Base-by-base conservation (phyloP, 2,329 filamentous ascomycete species). In the Coleophoma eucalyptorum region DNA sequence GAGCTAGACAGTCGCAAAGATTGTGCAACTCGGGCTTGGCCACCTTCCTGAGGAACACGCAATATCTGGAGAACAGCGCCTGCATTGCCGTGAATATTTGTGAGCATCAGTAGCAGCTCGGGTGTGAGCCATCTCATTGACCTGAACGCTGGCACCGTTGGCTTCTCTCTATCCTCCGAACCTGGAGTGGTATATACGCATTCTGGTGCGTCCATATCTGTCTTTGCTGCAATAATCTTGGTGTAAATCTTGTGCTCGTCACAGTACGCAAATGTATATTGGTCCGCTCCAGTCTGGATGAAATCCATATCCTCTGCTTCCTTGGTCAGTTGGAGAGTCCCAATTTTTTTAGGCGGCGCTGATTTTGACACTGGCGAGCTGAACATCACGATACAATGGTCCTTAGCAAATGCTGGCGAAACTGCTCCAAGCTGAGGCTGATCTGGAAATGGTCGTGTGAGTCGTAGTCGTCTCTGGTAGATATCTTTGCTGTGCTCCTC, bases 301-400 rank as follows among this genome's bases (percentile, higher is more conserved):
- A 91, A 75, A 64, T 92, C 89, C 46, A 91, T 61, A 65, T 91
- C 89, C 61, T 82, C 81, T 1, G 83, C 84, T 62, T 86, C 81
- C 58, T 69, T 74, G 15, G 68, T 62, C 38, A 81, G 67, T 54
- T 80, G 74, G 48, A 85, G 58, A 47, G 73, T 68, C 26, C 77
- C 78, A 59, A 73, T 72, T 44, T 68, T 54, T 60, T 72, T 78
- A 51, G 76, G 76, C 34, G 71, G 78, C 67, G 56, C 76, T 70
- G 58, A 83, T 13, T 69, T 56, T 34, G 72, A 71, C 15, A 13
- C 8, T 15, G 42, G 42, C 16, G 85, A 82, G 64, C 89, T 81
- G 65, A 96, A 96, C 40, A 96, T 71, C 21, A 90, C 86, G 54
- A 97, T 80, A 70, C 97, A 88, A 12, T 87, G 81, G 44, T 87